These are phyloP conservation scores for Yamadazyma endophytica DNA, from an alignment of 805 yeast genomes.

Conservation along the genomic window DNA sequence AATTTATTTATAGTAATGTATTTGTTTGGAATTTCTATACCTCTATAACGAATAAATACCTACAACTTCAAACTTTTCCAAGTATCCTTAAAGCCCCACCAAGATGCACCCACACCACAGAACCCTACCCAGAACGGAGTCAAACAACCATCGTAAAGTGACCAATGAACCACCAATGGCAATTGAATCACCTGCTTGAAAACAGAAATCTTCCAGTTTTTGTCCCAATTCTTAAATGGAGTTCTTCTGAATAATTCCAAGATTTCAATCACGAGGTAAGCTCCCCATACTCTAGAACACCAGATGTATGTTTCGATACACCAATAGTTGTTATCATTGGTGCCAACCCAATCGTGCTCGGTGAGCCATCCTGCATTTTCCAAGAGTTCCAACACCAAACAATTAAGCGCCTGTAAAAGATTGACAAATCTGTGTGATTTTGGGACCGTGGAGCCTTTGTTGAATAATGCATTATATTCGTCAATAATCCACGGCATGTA, in stretches of 20 bases:
- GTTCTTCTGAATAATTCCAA: slow-evolving; percentile 37
- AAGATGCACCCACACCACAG: slow-evolving; percentile 43
- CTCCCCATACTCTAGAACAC: slow-evolving; percentile 45
- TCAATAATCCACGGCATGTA: slow-evolving; percentile 44
- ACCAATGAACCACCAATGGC: slow-evolving; percentile 43
- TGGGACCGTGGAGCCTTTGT: slow-evolving; percentile 21
- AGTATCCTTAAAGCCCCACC: slow-evolving; percentile 35
- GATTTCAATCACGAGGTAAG: slow-evolving; percentile 34
- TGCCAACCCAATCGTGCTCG: slow-evolving; percentile 43
- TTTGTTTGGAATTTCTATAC: too few relatives aligned
- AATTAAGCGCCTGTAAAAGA: slow-evolving; percentile 36
- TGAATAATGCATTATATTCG: slow-evolving; percentile 26
- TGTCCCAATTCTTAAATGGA: slow-evolving; percentile 34
- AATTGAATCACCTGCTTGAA: slow-evolving; percentile 36
- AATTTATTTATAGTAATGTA: too few relatives aligned
- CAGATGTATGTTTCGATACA: slow-evolving; percentile 40
- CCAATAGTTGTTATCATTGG: slow-evolving; percentile 37
- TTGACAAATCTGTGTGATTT: slow-evolving; percentile 30
- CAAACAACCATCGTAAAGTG: slow-evolving; percentile 40
- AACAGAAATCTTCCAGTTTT: slow-evolving; percentile 29
- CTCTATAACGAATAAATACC: background rate
- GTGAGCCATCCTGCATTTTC: slow-evolving; percentile 45
- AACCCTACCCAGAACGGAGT: slow-evolving; percentile 45
- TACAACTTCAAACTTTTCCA: slow-evolving; percentile 33
- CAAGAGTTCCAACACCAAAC: slow-evolving; percentile 34